These are phyloP conservation scores for Schwanniomyces polymorphus DNA, from an alignment of 805 yeast species.

Conservation along the genomic window DNA sequence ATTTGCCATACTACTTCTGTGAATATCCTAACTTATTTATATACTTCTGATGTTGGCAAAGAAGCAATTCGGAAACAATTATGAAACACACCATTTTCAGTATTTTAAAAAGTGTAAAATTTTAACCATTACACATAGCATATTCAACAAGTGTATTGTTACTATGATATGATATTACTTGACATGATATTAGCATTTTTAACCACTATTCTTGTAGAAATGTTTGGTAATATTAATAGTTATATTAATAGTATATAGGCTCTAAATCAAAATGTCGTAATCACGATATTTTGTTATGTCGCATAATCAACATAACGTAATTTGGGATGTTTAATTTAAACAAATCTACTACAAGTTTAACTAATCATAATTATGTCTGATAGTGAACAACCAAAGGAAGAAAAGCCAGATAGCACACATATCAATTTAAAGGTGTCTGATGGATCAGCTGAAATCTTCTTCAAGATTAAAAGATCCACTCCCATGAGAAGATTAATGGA, in stretches of 20 bases:
- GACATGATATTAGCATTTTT: too few relatives aligned
- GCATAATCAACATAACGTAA: background rate
- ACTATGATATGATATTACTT: too few relatives aligned
- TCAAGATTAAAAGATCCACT: conserved; percentile 91
- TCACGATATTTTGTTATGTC: background rate
- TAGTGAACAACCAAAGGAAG: conserved; percentile 36
- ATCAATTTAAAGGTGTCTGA: conserved; percentile 93
- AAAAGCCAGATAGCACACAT: conserved; percentile 61
- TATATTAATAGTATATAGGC: background rate
- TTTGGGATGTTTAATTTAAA: background rate
- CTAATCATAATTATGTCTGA: conserved; percentile 17
- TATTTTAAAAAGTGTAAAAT: too few relatives aligned
- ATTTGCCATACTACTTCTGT: too few relatives aligned
- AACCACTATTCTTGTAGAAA: too few relatives aligned
- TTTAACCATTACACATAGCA: too few relatives aligned
- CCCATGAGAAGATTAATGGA: conserved; percentile 94
- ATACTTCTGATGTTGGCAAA: background rate
- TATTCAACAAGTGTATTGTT: too few relatives aligned
- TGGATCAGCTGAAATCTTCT: conserved; percentile 89
- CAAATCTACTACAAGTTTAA: background rate
- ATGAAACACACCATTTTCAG: too few relatives aligned
- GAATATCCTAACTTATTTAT: background rate
- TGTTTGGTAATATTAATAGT: background rate
- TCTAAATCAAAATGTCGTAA: background rate
- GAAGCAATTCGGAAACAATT: conserved; percentile 3